Conservation (phyloP, 139 green algal genomes). For the Chlamydomonas schloesseri region DNA sequence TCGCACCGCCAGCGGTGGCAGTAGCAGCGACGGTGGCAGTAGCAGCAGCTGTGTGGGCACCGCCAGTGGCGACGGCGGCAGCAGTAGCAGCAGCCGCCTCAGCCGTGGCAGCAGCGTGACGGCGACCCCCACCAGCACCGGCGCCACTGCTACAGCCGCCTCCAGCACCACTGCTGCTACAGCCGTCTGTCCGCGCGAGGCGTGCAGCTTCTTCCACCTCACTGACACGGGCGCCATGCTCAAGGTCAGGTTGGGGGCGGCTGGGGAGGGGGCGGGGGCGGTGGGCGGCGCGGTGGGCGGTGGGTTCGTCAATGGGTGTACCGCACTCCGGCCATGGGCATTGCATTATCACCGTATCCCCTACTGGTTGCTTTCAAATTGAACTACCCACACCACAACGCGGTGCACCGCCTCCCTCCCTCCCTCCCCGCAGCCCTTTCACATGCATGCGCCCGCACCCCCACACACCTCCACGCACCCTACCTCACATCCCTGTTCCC, state of each 20-base stretch:
- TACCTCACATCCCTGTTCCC: no score
- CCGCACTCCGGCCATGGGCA: no score
- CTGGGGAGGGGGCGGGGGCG: not conserved
- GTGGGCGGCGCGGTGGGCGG: no score
- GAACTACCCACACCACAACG: no score
- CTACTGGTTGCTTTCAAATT: no score
- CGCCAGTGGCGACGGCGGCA: not conserved
- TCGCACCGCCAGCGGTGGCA: not conserved
- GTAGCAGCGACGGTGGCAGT: not conserved
- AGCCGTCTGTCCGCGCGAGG: not conserved
- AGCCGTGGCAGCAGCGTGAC: no score
- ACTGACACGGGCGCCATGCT: conserved; percentile 11
- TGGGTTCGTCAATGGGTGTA: no score
- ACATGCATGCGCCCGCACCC: no score
- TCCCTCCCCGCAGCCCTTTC: not conserved
- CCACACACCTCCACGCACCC: no score
- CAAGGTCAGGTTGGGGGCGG: not conserved
- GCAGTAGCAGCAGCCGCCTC: not conserved
- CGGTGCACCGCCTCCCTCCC: not conserved
- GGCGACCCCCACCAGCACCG: no score
- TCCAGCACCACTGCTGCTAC: not conserved
- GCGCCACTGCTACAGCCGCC: no score
- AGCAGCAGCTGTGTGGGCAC: not conserved
- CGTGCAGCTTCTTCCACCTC: not conserved
- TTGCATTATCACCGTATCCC: no score